phyloP scores from a whole-genome alignment of 176 grass and related monocot genomes.

The Oryza brachyantha region DNA sequence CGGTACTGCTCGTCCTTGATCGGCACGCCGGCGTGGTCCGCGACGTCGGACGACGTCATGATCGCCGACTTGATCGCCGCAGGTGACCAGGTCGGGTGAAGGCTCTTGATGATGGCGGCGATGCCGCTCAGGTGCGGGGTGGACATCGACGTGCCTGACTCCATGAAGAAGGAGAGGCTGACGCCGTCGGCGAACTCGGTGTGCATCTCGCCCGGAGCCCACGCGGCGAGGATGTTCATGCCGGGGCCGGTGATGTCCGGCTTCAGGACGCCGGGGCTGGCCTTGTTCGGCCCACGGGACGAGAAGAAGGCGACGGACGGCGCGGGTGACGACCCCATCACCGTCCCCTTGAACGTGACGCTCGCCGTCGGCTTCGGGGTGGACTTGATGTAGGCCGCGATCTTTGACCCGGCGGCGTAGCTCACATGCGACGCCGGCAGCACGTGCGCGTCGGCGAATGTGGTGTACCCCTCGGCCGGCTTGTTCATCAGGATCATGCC shows the following conservation, averaged over 20 bases:
- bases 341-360: conserved; percentile 54
- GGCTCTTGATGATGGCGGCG: conserved; percentile 61
- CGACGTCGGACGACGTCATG: conserved; percentile 49
- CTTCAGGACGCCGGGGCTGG: conserved; percentile 58
- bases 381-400: conserved; percentile 41
- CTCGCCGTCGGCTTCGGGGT: conserved; percentile 45
- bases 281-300: conserved; percentile 51
- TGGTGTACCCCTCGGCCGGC: conserved; percentile 50
- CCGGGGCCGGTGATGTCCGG: conserved; percentile 69
- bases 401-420: conserved; percentile 35
- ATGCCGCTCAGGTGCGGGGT: conserved; percentile 76
- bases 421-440: conserved; percentile 59
- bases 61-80: conserved; percentile 71
- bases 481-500: conserved; percentile 72
- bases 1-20: conserved; percentile 64
- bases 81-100: conserved; percentile 62
- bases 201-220: conserved; percentile 56
- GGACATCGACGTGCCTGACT: conserved; percentile 68
- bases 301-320: conserved; percentile 66
- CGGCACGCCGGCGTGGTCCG: conserved; percentile 39
- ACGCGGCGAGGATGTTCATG: conserved; percentile 69
- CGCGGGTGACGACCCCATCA: conserved; percentile 46
- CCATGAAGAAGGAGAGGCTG: conserved; percentile 56
- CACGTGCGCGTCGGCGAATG: conserved; percentile 51
- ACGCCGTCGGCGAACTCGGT: conserved; percentile 40